Base-by-base conservation (phyloP, 1,284 basidiomycete species). In the Jaminaea rosea region DNA sequence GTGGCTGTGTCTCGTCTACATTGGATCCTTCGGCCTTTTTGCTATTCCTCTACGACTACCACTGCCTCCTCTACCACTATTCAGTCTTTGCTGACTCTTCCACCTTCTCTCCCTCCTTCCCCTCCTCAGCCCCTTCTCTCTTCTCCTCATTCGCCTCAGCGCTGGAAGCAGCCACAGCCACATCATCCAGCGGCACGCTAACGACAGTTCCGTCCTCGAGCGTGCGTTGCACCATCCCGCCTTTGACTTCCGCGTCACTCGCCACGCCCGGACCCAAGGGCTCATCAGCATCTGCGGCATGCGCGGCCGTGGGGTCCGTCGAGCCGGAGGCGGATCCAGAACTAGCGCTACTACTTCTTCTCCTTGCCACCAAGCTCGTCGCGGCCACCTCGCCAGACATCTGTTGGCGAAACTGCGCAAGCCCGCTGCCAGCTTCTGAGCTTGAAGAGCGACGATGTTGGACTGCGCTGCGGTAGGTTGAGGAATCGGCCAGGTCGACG, bases 101-200 rank as follows among this genome's bases (percentile, higher is more conserved):
- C n/a, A n/a, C n/a, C n/a, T n/a, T n/a, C n/a, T n/a, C n/a, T n/a
- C n/a, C n/a, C n/a, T n/a, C n/a, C n/a, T n/a, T n/a, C n/a, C n/a
- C n/a, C n/a, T n/a, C n/a, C n/a, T n/a, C n/a, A n/a, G n/a, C n/a
- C n/a, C n/a, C 29, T 31, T 31, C 29, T 8, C 29, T 15, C 8
- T 15, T 31, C 29, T 31, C 29, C 15, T 31, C 29, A 31, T 31
- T 15, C 15, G 29, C 29, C 9, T 8, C 29, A 8, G 29, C 29
- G 15, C 29, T 31, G 8, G 8, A 8, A 8, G 29, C 26, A n/a
- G 52, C 59, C 41, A 70, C 47, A 5, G 67, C 67, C 8, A 59
- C 64, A 26, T 74, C 72, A 42, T 74, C 72, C 26, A 72, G 55
- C 21, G 72, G 72, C 24, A 65, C 72, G 3, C 57, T 56, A 2